phyloP scores from a whole-genome alignment of 257 asterid species.

The Solanum etuberosum region DNA sequence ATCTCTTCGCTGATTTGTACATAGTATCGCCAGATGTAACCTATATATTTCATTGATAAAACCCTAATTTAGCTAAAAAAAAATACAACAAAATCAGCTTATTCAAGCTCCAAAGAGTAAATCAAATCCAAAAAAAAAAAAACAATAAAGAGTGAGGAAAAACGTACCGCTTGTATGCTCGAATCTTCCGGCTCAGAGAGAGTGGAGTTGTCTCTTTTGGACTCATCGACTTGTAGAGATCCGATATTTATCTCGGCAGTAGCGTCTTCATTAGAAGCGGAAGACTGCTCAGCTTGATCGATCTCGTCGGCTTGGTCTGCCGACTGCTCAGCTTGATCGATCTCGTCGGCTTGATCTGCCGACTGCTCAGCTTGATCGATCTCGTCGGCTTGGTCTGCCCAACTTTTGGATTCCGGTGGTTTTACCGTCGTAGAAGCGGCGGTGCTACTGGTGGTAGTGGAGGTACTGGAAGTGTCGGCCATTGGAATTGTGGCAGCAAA shows the following conservation, averaged over 20 bases:
- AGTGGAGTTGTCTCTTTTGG: conserved; percentile 4
- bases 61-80: background rate
- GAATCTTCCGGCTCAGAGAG: conserved; percentile 52
- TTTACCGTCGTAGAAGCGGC: conserved; percentile 1
- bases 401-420: conserved; percentile 14
- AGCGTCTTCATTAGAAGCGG: background rate
- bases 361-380: conserved; percentile 8
- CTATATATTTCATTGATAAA: conserved; percentile 25
- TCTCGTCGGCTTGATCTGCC: conserved; percentile 46
- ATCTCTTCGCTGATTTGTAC: conserved; percentile 62
- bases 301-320: conserved; percentile 43
- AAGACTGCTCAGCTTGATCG: conserved; percentile 2
- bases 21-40: conserved; percentile 69
- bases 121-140: background rate
- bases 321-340: conserved; percentile 15
- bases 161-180: conserved; percentile 34
- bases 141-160: background rate
- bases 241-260: background rate
- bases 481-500: background rate
- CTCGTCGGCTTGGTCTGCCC: conserved; percentile 54
- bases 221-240: conserved; percentile 22
- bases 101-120: background rate
- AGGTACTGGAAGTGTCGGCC: background rate
- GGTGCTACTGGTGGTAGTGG: background rate
- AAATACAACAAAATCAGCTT: background rate